Conservation (phyloP, 805 yeast species). For the Barnettozyma vustinii region DNA sequence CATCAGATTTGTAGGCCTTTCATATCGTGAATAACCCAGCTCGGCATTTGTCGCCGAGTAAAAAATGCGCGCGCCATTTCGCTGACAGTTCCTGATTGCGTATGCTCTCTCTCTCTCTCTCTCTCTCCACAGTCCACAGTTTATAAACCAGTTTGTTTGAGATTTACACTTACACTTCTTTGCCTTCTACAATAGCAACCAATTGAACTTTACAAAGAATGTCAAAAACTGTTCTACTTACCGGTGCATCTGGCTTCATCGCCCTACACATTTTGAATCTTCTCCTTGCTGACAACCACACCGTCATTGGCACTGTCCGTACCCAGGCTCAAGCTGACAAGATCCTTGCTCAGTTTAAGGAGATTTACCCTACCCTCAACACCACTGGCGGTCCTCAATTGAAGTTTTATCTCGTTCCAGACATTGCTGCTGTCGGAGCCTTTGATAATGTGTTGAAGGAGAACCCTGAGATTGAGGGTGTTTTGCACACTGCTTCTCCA, state of each 20-base stretch:
- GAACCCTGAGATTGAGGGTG: constrained; percentile 46
- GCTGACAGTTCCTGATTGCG: neutral
- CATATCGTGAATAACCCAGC: no score
- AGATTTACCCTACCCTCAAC: constrained; percentile 23
- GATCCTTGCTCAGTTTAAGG: constrained; percentile 26
- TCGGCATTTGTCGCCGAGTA: neutral
- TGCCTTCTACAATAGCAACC: neutral
- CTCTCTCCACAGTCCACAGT: no score
- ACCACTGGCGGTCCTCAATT: constrained; percentile 25
- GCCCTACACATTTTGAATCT: constrained; percentile 39
- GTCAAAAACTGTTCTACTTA: constrained; percentile 32
- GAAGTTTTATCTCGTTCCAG: constrained; percentile 41
- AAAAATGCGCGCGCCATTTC: neutral
- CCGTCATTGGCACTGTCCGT: constrained; percentile 43
- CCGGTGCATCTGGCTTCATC: constrained; percentile 47
- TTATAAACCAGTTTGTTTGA: no score
- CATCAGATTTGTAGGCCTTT: no score
- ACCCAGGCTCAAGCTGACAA: constrained; percentile 32
- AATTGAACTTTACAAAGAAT: neutral
- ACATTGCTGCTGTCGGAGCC: constrained; percentile 40
- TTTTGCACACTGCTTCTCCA: constrained; percentile 61
- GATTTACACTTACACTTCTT: no score
- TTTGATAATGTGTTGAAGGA: constrained; percentile 40
- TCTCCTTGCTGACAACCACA: constrained; percentile 34
- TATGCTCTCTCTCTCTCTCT: neutral